These are phyloP conservation scores for Insectozyma bohioensis DNA, from an alignment of 1,139 yeast species.

Conservation along the genomic window DNA sequence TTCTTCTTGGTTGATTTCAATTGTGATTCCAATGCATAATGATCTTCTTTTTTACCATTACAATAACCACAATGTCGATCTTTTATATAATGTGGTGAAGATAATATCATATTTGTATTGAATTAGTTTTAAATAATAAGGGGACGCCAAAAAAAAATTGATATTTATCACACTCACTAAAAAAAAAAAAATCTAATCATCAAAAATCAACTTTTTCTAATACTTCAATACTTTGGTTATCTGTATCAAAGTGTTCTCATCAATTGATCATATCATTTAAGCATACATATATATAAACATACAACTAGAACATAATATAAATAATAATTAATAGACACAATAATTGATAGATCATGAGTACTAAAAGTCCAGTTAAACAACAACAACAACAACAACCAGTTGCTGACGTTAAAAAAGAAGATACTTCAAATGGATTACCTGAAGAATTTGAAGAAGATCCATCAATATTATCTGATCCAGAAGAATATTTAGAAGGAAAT, in stretches of 20 bases:
- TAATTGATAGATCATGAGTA: too few species aligned
- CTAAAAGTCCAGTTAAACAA: constrained; percentile 13
- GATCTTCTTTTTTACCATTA: constrained; percentile 43
- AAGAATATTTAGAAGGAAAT: constrained; percentile 48
- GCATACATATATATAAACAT: too few species aligned
- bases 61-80: constrained; percentile 63
- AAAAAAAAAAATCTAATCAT: neutral
- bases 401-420: constrained; percentile 6
- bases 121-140: constrained; percentile 1
- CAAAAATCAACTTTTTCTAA: neutral
- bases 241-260: too few species aligned
- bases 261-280: too few species aligned
- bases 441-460: constrained; percentile 28
- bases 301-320: neutral
- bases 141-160: neutral
- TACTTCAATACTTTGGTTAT: constrained; percentile 1
- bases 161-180: neutral
- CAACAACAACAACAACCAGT: constrained; percentile 4
- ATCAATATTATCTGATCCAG: constrained; percentile 45
- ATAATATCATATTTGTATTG: constrained; percentile 6
- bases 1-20: constrained; percentile 8
- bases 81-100: constrained; percentile 24
- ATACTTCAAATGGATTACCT: constrained; percentile 12
- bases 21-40: constrained; percentile 35
- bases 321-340: neutral